These are phyloP conservation scores for Tubosaeta brunneosetosa DNA, from an alignment of 768 basidiomycete species.

Conservation along the genomic window DNA sequence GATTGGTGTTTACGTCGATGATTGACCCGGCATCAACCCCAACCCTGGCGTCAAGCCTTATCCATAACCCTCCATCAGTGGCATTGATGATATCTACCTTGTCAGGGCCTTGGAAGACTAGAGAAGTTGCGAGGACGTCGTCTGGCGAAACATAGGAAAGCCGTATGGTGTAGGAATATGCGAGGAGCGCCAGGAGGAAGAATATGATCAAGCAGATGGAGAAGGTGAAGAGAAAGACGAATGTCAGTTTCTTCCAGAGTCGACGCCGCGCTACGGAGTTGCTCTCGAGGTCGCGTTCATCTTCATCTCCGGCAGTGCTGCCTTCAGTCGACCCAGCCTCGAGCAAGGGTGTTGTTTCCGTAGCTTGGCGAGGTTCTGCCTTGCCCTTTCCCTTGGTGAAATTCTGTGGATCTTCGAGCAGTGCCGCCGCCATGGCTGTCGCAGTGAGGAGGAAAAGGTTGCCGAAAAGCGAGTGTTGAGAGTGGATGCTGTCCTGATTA, in stretches of 20 bases:
- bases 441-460: constrained; percentile 5
- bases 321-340: constrained; percentile 19
- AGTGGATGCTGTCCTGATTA: constrained; percentile 1
- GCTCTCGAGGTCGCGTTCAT: constrained; percentile 21
- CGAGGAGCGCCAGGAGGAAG: constrained; percentile 45
- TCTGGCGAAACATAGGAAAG: constrained; percentile 52
- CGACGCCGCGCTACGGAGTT: constrained; percentile 19
- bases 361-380: constrained; percentile 17
- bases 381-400: constrained; percentile 27
- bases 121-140: constrained; percentile 49
- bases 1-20: constrained; percentile 49
- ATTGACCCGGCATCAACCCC: constrained; percentile 66
- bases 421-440: constrained; percentile 17
- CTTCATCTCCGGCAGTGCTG: constrained; percentile 15
- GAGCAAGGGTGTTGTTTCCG: constrained; percentile 30
- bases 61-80: constrained; percentile 58
- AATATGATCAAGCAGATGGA: constrained; percentile 44
- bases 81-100: constrained; percentile 58
- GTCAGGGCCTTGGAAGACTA: constrained; percentile 59
- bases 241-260: constrained; percentile 32
- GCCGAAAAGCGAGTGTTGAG: constrained; percentile 1
- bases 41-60: constrained; percentile 51
- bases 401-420: constrained; percentile 10
- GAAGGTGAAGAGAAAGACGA: constrained; percentile 58
- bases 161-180: constrained; percentile 61